A percentile compares a stretch with the other conserved stretches of the same genome.
Evolutionary conservation across 2,329 filamentous ascomycete genomes (phyloP).

Genomic region (Monilinia vaccinii-corymbosi): DNA sequence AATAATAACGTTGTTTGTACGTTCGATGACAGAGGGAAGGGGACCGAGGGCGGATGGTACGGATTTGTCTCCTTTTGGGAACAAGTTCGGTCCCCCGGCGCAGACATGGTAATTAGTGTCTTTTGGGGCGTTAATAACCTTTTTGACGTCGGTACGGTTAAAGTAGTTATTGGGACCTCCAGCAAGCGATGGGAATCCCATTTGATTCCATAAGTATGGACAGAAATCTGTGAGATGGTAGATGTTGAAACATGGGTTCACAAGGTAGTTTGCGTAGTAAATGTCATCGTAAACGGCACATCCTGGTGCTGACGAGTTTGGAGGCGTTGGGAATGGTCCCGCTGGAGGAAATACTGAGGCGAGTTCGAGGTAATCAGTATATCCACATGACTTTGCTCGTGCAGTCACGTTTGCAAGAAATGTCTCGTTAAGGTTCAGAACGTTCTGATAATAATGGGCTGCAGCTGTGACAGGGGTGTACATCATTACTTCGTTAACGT

Average conservation of each 20-base stretch:
- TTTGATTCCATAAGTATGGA: constrained; percentile 23
- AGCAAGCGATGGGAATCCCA: constrained; percentile 38
- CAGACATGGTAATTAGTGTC: constrained; percentile 43
- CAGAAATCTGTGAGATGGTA: constrained; percentile 49
- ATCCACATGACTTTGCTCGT: constrained; percentile 41
- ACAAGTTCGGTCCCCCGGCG: constrained; percentile 36
- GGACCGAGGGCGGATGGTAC: constrained; percentile 40
- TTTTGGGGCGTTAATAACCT: constrained; percentile 48
- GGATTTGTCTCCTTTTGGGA: constrained; percentile 38
- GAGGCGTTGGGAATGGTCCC: constrained; percentile 39
- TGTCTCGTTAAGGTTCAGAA: constrained; percentile 45
- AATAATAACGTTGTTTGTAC: constrained; percentile 50
- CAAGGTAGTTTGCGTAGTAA: constrained; percentile 41
- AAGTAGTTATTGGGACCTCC: constrained; percentile 50
- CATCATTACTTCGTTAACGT: constrained; percentile 25
- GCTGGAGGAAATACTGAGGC: constrained; percentile 48
- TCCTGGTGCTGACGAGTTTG: constrained; percentile 11
- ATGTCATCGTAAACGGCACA: constrained; percentile 33
- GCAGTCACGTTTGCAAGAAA: constrained; percentile 38
- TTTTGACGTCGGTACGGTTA: constrained; percentile 51
- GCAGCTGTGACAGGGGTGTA: constrained; percentile 37
- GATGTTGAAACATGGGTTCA: constrained; percentile 55
- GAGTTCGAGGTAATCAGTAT: constrained; percentile 39
- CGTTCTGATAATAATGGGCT: constrained; percentile 39
- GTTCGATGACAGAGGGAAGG: constrained; percentile 51